These are phyloP conservation scores for Suillus bovinus DNA, from an alignment of 768 basidiomycete genomes.

Conservation along the genomic window DNA sequence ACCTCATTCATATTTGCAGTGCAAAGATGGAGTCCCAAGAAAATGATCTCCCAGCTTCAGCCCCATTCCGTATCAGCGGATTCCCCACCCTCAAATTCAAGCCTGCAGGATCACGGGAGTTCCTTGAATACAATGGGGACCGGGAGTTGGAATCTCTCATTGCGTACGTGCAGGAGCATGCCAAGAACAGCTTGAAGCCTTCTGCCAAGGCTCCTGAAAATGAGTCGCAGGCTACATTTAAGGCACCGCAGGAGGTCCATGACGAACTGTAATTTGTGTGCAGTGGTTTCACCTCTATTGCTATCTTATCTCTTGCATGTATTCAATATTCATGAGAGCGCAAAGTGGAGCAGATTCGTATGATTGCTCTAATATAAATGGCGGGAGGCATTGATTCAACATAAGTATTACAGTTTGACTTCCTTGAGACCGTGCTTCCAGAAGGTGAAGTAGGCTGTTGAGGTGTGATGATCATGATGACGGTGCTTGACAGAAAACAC, in stretches of 20 bases:
- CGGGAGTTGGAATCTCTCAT: slow-evolving; percentile 84
- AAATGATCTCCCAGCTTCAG: slow-evolving; percentile 90
- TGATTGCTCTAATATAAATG: slow-evolving; percentile 8
- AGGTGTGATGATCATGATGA: slow-evolving; percentile 11
- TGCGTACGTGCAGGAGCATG: slow-evolving; percentile 79
- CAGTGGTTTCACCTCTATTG: slow-evolving; percentile 2
- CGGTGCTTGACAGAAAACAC: slow-evolving; percentile 27
- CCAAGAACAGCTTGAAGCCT: slow-evolving; percentile 69
- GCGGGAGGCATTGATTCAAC: slow-evolving; percentile 4
- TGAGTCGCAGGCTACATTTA: slow-evolving; percentile 26
- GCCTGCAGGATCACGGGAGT: slow-evolving; percentile 81
- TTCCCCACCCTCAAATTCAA: slow-evolving; percentile 99
- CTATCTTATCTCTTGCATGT: not conserved
- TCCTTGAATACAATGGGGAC: slow-evolving; percentile 93
- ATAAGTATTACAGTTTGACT: slow-evolving; percentile 56
- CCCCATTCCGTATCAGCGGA: slow-evolving; percentile 82
- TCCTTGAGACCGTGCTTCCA: slow-evolving; percentile 95
- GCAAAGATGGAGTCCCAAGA: slow-evolving; percentile 97
- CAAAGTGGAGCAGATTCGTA: not conserved
- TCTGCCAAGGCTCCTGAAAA: slow-evolving; percentile 24
- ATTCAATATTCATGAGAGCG: not conserved
- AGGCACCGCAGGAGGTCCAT: slow-evolving; percentile 25
- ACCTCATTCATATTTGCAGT: slow-evolving; percentile 38
- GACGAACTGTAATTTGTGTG: slow-evolving; percentile 25
- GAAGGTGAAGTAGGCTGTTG: slow-evolving; percentile 84